Evolutionary conservation across 2,329 filamentous ascomycete species (phyloP), one percentile per base, ranked within the genome.

Genomic region (Xenoacremonium recifei): DNA sequence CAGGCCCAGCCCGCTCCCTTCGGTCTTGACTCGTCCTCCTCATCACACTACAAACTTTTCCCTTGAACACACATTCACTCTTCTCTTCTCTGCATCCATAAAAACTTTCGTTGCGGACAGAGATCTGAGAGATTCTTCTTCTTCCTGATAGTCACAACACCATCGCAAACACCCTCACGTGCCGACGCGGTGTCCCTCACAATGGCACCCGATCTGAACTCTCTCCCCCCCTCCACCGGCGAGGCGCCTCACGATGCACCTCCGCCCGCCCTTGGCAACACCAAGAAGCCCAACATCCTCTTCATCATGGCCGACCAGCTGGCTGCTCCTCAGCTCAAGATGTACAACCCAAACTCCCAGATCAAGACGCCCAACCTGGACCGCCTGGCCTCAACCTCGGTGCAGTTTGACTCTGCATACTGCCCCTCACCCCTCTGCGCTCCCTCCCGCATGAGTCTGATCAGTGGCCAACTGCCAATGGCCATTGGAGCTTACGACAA

Each of bases 291-390:
- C 48, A 72, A 72, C 51, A 71, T 72, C 32, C 58, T 72, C 34
- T 96, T 93, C 74, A 95, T 96, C 71, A 96, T 96, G 90, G 91
- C 91, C 40, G 91, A 96, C 69, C 91, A 96, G 72, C 82, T 96
- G 65, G 87, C 91, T 15, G 91, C 91, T 20, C 91, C 91, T 15
- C 79, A 91, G 55, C 80, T 96, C 54, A 92, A 90, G 72, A 92
- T 96, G 73, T 90, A 96, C 73, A 91, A 96, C 66, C 79, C 84
- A 34, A 75, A 85, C 39, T 95, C 90, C 2, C 86, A 88, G 63
- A 96, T 96, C 76, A 88, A 90, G 69, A 96, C 91, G 1, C 91
- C 91, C 35, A 84, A 96, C 69, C 79, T 96, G 46, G 89, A 96
- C 67, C 79, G 82, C 38, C 77, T 96, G 49, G 89, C 91, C 2